Evolutionary conservation across 495 filamentous ascomycete species (phyloP), one percentile per base, ranked within the genome.

Genomic region (Neurospora tetrasperma): DNA sequence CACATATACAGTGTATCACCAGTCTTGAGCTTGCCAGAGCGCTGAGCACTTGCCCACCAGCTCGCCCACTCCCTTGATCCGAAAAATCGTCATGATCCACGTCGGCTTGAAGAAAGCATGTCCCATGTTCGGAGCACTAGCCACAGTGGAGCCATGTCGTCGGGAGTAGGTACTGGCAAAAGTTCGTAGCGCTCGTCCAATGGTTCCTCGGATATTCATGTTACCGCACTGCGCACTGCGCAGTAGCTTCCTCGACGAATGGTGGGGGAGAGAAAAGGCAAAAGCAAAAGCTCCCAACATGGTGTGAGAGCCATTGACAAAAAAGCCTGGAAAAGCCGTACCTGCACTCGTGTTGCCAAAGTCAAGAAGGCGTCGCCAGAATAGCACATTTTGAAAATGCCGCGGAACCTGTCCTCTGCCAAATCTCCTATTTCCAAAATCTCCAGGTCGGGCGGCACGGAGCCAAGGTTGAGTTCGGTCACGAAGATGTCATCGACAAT

Each of bases 401-500:
- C 96, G 72, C 96, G 88, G 84, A 99, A 99, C 44, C 96, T 87
- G 85, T 99, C 96, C 83, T 98, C 95, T 69, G 96, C 96, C 78
- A 99, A 80, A 81, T 99, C 96, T 42, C 96, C 96, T 78, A 99
- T 94, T 85, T 99, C 96, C 79, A 98, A 80, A 59, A 99, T 97
- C 84, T 99, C 96, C 72, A 99, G 83, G 75, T 97, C 92, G 0
- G 96, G 96, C 42, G 96, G 95, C 42, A 94, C 91, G 69, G 90
- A 92, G 72, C 96, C 96, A 70, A 99, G 87, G 83, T 99, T 99
- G 78, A 99, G 88, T 83, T 99, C 95, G 82, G 93, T 97, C 78
- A 98, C 96, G 77, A 97, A 88, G 83, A 99, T 99, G 81, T 99
- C 96, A 87, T 98, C 96, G 85, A 98, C 96, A 79, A 99, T 99